phyloP scores from a whole-genome alignment of 306 rosid species.

The Amphicarpaea edgeworthii region DNA sequence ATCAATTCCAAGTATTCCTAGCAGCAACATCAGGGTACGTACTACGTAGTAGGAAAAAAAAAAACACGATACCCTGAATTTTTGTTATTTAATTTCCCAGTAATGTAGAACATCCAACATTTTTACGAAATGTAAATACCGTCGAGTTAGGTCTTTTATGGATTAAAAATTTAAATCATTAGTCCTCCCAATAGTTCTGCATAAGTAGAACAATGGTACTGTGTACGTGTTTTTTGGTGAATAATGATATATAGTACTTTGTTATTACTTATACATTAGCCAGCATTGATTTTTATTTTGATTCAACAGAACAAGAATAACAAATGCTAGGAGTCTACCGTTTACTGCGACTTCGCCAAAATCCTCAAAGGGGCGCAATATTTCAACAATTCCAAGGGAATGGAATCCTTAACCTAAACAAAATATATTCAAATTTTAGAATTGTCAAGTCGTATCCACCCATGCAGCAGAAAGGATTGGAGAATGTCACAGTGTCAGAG shows the following conservation, averaged over 20 bases:
- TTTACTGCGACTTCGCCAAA: conserved; percentile 52
- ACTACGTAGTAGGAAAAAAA: too few relatives aligned
- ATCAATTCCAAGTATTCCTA: background rate
- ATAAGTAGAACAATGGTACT: background rate
- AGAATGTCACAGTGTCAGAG: conserved; percentile 84
- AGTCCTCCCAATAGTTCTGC: background rate
- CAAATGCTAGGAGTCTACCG: conserved; percentile 67
- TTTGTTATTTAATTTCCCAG: too few relatives aligned
- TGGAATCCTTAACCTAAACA: conserved; percentile 51
- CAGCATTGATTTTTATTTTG: conserved; percentile 2
- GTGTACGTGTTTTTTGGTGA: too few relatives aligned
- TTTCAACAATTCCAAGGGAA: conserved; percentile 52
- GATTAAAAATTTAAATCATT: background rate
- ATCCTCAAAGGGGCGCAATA: conserved; percentile 55
- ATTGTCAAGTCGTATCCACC: conserved; percentile 52
- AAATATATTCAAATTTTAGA: conserved; percentile 50
- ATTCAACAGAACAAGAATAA: conserved; percentile 45
- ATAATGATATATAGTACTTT: background rate
- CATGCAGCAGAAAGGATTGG: conserved; percentile 70
- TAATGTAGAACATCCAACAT: background rate
- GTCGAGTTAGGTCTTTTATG: background rate
- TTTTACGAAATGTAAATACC: background rate
- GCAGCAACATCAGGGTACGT: conserved; percentile 1
- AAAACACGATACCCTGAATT: background rate
- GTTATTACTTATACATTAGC: background rate